Base-by-base conservation (phyloP, 2,329 filamentous ascomycete genomes). In the Trichoderma koningii region DNA sequence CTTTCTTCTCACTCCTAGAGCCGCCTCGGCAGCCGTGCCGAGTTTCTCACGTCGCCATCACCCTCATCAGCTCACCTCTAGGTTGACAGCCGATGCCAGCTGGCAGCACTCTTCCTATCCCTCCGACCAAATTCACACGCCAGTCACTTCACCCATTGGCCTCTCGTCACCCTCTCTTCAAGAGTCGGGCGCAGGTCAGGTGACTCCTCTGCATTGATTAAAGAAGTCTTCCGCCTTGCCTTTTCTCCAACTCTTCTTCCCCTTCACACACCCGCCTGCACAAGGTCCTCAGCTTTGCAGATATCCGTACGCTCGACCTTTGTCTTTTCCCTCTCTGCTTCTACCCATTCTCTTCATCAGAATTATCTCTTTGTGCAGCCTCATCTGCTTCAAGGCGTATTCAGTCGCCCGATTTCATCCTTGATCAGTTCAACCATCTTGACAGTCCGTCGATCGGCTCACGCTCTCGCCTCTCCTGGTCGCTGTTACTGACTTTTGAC, bases 161-260 rank as follows among this genome's bases (percentile, higher is more conserved):
- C 19, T 63, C 60, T 47, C 28, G 28, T 55, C 50, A 47, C 41
- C 38, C 17, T 19, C 28, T 64, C 42, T 23, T 55, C 19, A 19
- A 19, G 2, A 26, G 14, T 48, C 19, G 15, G n/a, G 21, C 51
- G 21, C 42, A 50, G 51, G 53, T 64, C 61, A 64, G 61, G 61
- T 64, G 61, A 64, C 52, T 55, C 42, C 50, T 44, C 30, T 50
- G 21, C 51, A 64, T 30, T 3, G 30, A 21, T 30, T 34, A 42
- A 56, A 30, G 30, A 55, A 17, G 44, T 64, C 53, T 45, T 48
- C 52, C 1, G 3, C 34, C 50, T 44, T 42, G 34, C 51, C 21
- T 12, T n/a, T 44, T 14, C 30, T 17, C 30, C 17, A 23, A 14
- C 52, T 34, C 52, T 56, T 34, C 52, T 42, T 42, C 23, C 19